Evolutionary conservation across 2,329 filamentous ascomycete species (phyloP).

Genomic region (Fusarium hainanense): DNA sequence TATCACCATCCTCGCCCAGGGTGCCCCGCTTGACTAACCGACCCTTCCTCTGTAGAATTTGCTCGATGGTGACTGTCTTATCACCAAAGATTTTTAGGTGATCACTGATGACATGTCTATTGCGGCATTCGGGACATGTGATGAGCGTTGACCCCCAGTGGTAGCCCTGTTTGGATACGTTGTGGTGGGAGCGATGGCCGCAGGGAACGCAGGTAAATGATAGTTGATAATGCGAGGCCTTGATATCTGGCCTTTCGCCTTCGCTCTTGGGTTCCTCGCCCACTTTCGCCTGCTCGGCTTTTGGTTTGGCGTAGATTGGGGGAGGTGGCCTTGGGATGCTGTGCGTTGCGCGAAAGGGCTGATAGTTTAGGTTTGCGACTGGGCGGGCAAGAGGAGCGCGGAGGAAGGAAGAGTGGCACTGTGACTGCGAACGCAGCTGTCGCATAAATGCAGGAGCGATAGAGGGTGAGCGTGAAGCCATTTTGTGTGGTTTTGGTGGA

Average conservation of each 20-base stretch:
- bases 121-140: slow-evolving; percentile 85
- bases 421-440: slow-evolving; percentile 31
- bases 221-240: slow-evolving; percentile 81
- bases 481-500: slow-evolving; percentile 23
- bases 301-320: slow-evolving; percentile 23
- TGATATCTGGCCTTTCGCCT: slow-evolving; percentile 47
- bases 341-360: slow-evolving; percentile 48
- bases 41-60: slow-evolving; percentile 81
- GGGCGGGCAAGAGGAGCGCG: slow-evolving; percentile 16
- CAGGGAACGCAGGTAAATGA: slow-evolving; percentile 95
- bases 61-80: slow-evolving; percentile 75
- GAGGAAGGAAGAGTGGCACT: slow-evolving; percentile 29
- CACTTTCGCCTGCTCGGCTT: slow-evolving; percentile 12
- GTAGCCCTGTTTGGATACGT: slow-evolving; percentile 93
- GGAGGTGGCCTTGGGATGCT: slow-evolving; percentile 52
- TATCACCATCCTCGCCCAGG: slow-evolving; percentile 80
- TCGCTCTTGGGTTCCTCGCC: slow-evolving; percentile 44
- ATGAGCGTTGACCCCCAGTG: slow-evolving; percentile 91
- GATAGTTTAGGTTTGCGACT: slow-evolving; percentile 10
- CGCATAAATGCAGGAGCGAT: slow-evolving; percentile 33
- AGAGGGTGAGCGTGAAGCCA: slow-evolving; percentile 47
- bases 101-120: slow-evolving; percentile 91
- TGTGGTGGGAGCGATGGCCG: slow-evolving; percentile 80
- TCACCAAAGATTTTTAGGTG: slow-evolving; percentile 84
- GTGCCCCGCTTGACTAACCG: slow-evolving; percentile 77